Percentiles rank a stretch among this genome's conserved stretches.
phyloP scores from a whole-genome alignment of 768 basidiomycete genomes.

The Kwoniella pini region DNA sequence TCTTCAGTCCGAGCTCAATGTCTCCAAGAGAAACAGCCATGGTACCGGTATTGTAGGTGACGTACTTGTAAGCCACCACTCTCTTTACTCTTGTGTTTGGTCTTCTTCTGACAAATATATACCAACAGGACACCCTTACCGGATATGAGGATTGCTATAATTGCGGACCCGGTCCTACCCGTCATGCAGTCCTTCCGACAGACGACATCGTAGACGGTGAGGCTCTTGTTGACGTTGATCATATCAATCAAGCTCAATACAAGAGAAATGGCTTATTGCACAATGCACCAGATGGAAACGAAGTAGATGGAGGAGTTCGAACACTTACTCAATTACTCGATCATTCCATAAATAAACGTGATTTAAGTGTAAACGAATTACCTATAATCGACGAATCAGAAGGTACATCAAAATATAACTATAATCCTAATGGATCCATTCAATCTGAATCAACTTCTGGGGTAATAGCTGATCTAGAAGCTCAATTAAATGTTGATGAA shows the following conservation, averaged over 20 bases:
- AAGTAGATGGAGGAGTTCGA: slow-evolving; percentile 8
- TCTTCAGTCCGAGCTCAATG: slow-evolving; percentile 14
- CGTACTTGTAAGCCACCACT: slow-evolving; percentile 21
- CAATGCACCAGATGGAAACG: slow-evolving; percentile 11
- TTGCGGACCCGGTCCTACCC: slow-evolving; percentile 5
- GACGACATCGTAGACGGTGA: slow-evolving; percentile 5
- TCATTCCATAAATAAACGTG: slow-evolving; percentile 10
- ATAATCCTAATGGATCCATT: slow-evolving; percentile 5
- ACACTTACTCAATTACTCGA: slow-evolving; percentile 12
- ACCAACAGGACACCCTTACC: slow-evolving; percentile 12
- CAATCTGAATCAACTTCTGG: not conserved
- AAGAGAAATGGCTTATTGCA: slow-evolving; percentile 14
- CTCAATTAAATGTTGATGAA: slow-evolving; percentile 17
- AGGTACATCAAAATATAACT: not conserved
- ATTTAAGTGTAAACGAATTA: slow-evolving; percentile 5
- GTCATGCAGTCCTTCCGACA: slow-evolving; percentile 11
- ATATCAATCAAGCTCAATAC: not conserved
- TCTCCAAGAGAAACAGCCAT: slow-evolving; percentile 6
- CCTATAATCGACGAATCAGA: not conserved
- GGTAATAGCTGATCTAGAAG: slow-evolving; percentile 4
- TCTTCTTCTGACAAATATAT: no score
- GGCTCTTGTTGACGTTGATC: slow-evolving; percentile 10
- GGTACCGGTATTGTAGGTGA: slow-evolving; percentile 9
- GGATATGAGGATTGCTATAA: slow-evolving; percentile 15
- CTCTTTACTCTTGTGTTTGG: no score